These are phyloP conservation scores for Agaricus subrufescens DNA, from an alignment of 768 basidiomycete species.

Conservation along the genomic window DNA sequence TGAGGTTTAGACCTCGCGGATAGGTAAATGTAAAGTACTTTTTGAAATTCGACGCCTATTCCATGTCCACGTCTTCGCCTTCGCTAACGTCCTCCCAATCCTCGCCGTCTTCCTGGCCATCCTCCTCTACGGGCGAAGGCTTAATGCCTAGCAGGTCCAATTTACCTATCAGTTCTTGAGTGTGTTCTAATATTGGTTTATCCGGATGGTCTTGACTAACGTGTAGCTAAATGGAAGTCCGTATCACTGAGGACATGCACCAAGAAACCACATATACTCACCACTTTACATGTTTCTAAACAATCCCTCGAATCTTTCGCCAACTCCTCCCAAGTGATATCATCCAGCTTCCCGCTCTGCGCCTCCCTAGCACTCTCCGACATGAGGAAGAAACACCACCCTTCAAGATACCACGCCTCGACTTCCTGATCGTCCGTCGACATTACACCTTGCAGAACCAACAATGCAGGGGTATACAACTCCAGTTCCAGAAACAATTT, in stretches of 20 bases:
- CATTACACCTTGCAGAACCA: slow-evolving; percentile 76
- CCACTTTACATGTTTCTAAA: slow-evolving; percentile 77
- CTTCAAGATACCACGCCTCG: slow-evolving; percentile 92
- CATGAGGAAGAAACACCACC: slow-evolving; percentile 90
- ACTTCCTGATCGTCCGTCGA: slow-evolving; percentile 80
- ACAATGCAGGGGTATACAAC: slow-evolving; percentile 65
- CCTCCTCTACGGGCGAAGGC: slow-evolving; percentile 53
- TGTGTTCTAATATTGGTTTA: slow-evolving; percentile 69
- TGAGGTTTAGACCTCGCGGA: background rate
- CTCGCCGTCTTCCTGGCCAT: slow-evolving; percentile 6
- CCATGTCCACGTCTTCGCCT: slow-evolving; percentile 58
- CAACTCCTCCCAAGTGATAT: slow-evolving; percentile 71
- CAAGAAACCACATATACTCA: slow-evolving; percentile 28
- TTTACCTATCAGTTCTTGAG: slow-evolving; percentile 63
- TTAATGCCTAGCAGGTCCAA: slow-evolving; percentile 65
- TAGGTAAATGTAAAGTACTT: background rate
- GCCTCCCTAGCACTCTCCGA: slow-evolving; percentile 64
- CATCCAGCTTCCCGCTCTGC: slow-evolving; percentile 39
- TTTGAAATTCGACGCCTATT: slow-evolving; percentile 20
- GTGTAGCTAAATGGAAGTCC: slow-evolving; percentile 49
- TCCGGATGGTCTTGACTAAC: slow-evolving; percentile 71
- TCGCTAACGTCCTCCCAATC: slow-evolving; percentile 65
- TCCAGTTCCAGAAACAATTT: slow-evolving; percentile 78
- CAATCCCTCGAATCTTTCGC: slow-evolving; percentile 76
- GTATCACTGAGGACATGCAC: background rate